phyloP scores from a whole-genome alignment of 129 eudicot species.

The Smallanthus sonchifolius region DNA sequence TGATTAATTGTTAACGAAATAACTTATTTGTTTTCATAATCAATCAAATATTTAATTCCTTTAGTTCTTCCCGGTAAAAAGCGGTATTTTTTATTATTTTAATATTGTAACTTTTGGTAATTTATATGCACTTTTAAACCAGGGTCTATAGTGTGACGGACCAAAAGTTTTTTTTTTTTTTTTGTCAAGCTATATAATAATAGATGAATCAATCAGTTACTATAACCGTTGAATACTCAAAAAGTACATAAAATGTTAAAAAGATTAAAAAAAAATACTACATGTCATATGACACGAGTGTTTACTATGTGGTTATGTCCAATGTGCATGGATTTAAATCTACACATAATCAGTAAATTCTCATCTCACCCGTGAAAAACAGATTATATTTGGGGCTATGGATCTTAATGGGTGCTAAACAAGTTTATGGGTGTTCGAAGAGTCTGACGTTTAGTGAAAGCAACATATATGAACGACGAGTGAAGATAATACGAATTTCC shows the following conservation, averaged over 20 bases:
- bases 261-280: too few relatives aligned
- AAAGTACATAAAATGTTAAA: too few relatives aligned
- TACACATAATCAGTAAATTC: too few relatives aligned
- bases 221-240: too few relatives aligned
- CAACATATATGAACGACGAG: too few relatives aligned
- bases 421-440: background rate
- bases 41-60: background rate
- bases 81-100: background rate
- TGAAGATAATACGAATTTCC: background rate
- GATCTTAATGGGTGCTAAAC: background rate
- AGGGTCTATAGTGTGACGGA: background rate
- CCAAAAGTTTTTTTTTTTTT: too few relatives aligned
- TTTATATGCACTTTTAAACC: background rate
- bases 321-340: too few relatives aligned
- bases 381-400: background rate
- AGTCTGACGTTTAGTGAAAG: background rate
- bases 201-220: too few relatives aligned
- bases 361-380: background rate
- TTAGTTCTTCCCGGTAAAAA: background rate
- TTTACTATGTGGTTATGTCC: too few relatives aligned
- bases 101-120: background rate
- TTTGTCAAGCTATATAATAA: too few relatives aligned
- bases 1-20: slow-evolving; percentile 9
- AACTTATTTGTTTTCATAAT: slow-evolving; percentile 1
- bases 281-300: too few relatives aligned